Evolutionary conservation across 192 early-diverging fungal genomes (phyloP), one percentile per base, ranked within the genome.

Genomic region (Podila minutissima): DNA sequence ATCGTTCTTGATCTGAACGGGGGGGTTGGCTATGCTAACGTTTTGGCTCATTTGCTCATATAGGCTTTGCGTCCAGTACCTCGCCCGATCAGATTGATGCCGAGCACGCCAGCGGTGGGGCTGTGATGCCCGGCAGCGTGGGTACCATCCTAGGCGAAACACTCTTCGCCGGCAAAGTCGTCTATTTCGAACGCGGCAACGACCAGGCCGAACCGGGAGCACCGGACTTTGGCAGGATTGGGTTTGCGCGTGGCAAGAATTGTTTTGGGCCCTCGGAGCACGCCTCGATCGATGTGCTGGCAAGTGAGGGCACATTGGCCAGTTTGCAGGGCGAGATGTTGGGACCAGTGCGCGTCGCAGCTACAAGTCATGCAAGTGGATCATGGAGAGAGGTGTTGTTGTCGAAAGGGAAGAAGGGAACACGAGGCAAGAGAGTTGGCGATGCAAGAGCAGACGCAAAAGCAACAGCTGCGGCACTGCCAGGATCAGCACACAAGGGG

Each of bases 131-230:
- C 0, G 76, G 76, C 1, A 68, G 70, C 37, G 76, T 79, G 1
- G 76, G 76, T 19, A 79, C 76, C 3, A 79, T 79, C n/a, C 59
- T 79, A 0, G 76, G 76, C 29, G 76, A 79, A 62, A 79, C 76
- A 4, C 60, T 79, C 7, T 79, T 79, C 63, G 6, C 70, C 8
- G 76, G 70, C 19, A 79, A 79, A 32, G 60, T 72, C 0, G 76
- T 79, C 41, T 79, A 68, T 32, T 79, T 79, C 63, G 76, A 79
- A 12, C 76, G 70, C 4, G 76, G 76, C 6, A 67, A 73, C 11
- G 71, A 81, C 17, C 31, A 69, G 4, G 77, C 71, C 0, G 6
- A 59, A 4, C 67, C 71, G 6, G 77, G 67, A 0, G 77, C 72
- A 29, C 32, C 67, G 46, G 71, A 81, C 28, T 81, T 67, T 81